phyloP scores from a whole-genome alignment of 208 protist species.

The Acanthamoeba sp. region DNA sequence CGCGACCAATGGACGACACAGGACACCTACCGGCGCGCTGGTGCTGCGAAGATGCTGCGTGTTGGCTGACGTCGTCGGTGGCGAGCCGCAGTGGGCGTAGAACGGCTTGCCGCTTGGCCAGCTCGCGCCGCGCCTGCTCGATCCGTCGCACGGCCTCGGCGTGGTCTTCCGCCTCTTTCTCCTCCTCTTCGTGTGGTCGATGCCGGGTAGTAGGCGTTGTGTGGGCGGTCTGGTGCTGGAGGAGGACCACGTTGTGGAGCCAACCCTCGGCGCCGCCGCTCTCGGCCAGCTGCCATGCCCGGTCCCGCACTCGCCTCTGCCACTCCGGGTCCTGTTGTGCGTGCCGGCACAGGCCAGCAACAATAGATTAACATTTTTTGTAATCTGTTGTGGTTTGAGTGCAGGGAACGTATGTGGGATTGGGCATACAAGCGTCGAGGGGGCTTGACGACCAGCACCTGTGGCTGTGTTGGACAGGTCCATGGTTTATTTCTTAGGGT shows the following conservation, averaged over 20 bases:
- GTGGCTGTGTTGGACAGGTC: no score
- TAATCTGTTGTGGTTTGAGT: no score
- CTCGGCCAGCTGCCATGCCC: not conserved
- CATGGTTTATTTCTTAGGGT: no score
- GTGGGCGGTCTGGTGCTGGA: not conserved
- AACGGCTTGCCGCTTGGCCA: not conserved
- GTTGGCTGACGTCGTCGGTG: not conserved
- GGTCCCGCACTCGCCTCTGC: not conserved
- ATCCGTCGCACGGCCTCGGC: not conserved
- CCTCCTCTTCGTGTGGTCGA: not conserved
- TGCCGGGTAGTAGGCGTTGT: not conserved
- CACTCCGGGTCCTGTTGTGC: not conserved
- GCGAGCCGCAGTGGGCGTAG: not conserved
- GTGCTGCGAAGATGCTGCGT: not conserved
- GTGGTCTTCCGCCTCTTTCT: not conserved
- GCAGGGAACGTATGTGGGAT: no score
- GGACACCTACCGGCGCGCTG: not conserved
- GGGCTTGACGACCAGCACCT: no score
- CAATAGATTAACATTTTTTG: no score
- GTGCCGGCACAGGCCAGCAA: no score
- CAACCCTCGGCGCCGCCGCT: constrained; percentile 2
- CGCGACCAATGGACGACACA: not conserved
- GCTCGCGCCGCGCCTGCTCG: not conserved
- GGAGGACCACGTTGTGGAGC: not conserved
- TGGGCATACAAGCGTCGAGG: no score